Base-by-base conservation (phyloP, 345 rosid species). In the Chamaenerion angustifolium region DNA sequence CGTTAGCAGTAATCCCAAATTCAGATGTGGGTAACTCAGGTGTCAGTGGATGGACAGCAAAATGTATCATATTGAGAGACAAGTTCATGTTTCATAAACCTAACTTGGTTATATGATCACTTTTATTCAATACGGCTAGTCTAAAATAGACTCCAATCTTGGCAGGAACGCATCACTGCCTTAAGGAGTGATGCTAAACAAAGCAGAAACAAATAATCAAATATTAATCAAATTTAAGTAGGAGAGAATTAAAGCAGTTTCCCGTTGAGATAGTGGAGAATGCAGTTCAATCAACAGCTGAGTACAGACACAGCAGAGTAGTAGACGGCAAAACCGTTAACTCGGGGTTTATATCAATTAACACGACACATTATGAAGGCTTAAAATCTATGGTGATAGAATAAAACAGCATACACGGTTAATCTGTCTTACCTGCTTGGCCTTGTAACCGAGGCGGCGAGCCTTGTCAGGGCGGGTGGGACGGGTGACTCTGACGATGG, bases 391-490 rank as follows among this genome's bases (percentile, higher is more conserved):
- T 21, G 25, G 25, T 21, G 25, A 21, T 21, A 2, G 25, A 21
- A 0, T 21, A 21, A 21, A 4, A 21, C 25, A n/a, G n/a, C n/a
- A n/a, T 21, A 21, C 25, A 21, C 25, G 4, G 25, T 21, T 21
- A n/a, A 21, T 21, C 11, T 1, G 1, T 2, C 1, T 27, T 11
- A 92, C 98, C 95, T 87, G 98, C 75, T 92, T 92, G 70, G 98
- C 96, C 75, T 92, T 92, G 77, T 84, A 92, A 14, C 96, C 98
- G 65, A 92, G 15, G 60, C 89, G 79, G 40, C 98, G 89, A 51
- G 98, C 96, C 80, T 80, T 92, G 56, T 92, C 98, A 35, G 98
- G 98, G 58, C 96, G 95, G 16, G 98, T 87, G 16, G 98, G 86
- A 45, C 66, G 78, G 43, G 74, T 86, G 52, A 92, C 82, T 48